Evolutionary conservation across 2,329 filamentous ascomycete species (phyloP).

Genomic region (Colletotrichum sp.): DNA sequence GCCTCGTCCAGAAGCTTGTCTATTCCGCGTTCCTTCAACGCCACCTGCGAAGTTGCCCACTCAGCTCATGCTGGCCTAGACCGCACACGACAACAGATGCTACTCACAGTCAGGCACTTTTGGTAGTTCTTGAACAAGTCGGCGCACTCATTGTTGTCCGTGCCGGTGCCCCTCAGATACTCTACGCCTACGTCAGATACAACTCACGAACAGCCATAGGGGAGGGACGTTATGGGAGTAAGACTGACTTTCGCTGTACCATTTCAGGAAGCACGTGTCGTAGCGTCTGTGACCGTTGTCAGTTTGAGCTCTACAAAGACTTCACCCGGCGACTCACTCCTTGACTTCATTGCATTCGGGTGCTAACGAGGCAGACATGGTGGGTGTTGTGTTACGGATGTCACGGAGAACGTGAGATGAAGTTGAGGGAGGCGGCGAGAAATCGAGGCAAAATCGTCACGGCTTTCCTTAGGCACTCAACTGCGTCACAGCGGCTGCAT

Average conservation of each 20-base stretch:
- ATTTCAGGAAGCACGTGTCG: slow-evolving; percentile 97
- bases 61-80: neutral
- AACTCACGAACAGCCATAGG: neutral
- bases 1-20: slow-evolving; percentile 93
- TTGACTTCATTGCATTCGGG: slow-evolving; percentile 96
- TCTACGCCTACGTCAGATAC: slow-evolving; percentile 56
- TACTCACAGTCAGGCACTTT: slow-evolving; percentile 76
- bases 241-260: slow-evolving; percentile 95
- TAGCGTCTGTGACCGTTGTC: slow-evolving; percentile 69
- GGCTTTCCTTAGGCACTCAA: neutral
- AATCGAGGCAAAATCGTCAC: slow-evolving; percentile 6
- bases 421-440: neutral
- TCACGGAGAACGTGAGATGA: neutral
- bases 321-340: slow-evolving; percentile 66
- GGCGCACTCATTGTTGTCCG: slow-evolving; percentile 83
- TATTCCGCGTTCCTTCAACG: slow-evolving; percentile 87
- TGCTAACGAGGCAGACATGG: slow-evolving; percentile 92
- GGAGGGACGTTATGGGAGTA: neutral
- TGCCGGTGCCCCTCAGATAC: slow-evolving; percentile 85
- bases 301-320: slow-evolving; percentile 2
- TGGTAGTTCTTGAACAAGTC: slow-evolving; percentile 88
- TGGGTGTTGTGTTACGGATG: neutral
- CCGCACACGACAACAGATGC: neutral
- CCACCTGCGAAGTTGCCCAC: slow-evolving; percentile 61
- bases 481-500: slow-evolving; percentile 9